Percentiles rank a stretch among this genome's conserved stretches.
phyloP scores from a whole-genome alignment of 2,329 filamentous ascomycete genomes.

The Aspergillus terreus region DNA sequence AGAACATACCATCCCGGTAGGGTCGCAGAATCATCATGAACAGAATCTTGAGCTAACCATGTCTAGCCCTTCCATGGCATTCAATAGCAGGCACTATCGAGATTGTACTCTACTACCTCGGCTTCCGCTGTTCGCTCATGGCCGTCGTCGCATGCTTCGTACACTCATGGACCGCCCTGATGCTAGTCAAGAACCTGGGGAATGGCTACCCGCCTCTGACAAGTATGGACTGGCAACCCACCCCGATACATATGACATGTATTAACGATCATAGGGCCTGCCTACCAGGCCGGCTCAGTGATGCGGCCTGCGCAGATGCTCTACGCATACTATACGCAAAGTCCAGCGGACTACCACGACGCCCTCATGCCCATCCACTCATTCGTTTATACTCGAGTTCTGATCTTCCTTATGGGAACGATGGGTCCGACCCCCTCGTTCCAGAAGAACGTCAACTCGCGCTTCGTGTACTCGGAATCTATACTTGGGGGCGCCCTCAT shows the following conservation, averaged over 20 bases:
- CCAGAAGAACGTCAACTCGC: conserved; percentile 4
- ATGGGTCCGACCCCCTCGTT: conserved; percentile 5
- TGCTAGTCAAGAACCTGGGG: conserved; percentile 1
- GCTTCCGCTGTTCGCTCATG: conserved; percentile 1
- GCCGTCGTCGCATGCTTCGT: conserved; percentile 1
- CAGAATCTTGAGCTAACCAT: background rate
- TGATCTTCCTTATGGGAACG: conserved; percentile 4
- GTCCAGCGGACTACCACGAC: conserved; percentile 3
- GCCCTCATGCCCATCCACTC: conserved; percentile 6
- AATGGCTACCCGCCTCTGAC: conserved; percentile 7
- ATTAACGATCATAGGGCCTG: background rate
- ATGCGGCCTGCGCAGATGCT: conserved; percentile 2
- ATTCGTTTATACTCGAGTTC: conserved; percentile 1
- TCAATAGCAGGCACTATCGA: background rate
- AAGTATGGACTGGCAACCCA: background rate
- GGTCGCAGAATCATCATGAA: background rate
- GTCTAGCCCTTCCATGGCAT: conserved; percentile 2
- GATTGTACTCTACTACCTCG: background rate
- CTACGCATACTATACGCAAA: conserved; percentile 4
- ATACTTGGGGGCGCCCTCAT: conserved; percentile 4
- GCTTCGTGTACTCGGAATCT: conserved; percentile 4
- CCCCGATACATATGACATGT: background rate
- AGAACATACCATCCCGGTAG: background rate
- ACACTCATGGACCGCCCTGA: background rate
- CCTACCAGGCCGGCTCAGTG: conserved; percentile 5